These are phyloP conservation scores for Tieghemostelium lacteum DNA, from an alignment of 78 protist genomes.

Conservation along the genomic window DNA sequence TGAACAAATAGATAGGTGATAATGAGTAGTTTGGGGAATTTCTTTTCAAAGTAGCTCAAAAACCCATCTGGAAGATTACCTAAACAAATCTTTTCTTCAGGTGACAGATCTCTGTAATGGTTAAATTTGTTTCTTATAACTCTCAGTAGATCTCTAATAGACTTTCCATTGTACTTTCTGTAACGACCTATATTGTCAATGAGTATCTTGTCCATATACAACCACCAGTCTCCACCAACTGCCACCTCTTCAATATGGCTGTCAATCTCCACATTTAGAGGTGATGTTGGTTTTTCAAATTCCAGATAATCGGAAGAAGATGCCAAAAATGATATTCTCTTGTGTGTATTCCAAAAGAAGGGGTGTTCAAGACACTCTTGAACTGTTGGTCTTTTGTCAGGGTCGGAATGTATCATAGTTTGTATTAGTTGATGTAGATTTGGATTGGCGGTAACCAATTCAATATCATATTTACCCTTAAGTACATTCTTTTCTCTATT, in stretches of 20 bases:
- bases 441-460: background rate
- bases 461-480: conserved; percentile 50
- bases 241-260: conserved; percentile 13
- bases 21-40: conserved; percentile 71
- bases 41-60: conserved; percentile 66
- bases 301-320: conserved; percentile 85
- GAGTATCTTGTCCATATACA: conserved; percentile 43
- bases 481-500: conserved; percentile 84
- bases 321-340: conserved; percentile 67
- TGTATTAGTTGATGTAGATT: conserved; percentile 36
- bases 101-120: conserved; percentile 82
- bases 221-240: conserved; percentile 68
- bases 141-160: conserved; percentile 82
- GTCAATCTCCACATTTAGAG: conserved; percentile 48
- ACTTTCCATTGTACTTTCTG: conserved; percentile 78
- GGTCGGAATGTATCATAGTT: conserved; percentile 31
- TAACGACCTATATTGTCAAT: conserved; percentile 67
- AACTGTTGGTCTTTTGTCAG: conserved; percentile 43
- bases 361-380: conserved; percentile 77
- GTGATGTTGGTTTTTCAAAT: conserved; percentile 24
- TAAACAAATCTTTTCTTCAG: conserved; percentile 43
- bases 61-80: conserved; percentile 88
- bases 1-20: conserved; percentile 30
- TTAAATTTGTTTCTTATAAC: conserved; percentile 87
- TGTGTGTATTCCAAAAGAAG: conserved; percentile 83